phyloP scores from a whole-genome alignment of 2,329 filamentous ascomycete species.

The Xylariaceae sp. region DNA sequence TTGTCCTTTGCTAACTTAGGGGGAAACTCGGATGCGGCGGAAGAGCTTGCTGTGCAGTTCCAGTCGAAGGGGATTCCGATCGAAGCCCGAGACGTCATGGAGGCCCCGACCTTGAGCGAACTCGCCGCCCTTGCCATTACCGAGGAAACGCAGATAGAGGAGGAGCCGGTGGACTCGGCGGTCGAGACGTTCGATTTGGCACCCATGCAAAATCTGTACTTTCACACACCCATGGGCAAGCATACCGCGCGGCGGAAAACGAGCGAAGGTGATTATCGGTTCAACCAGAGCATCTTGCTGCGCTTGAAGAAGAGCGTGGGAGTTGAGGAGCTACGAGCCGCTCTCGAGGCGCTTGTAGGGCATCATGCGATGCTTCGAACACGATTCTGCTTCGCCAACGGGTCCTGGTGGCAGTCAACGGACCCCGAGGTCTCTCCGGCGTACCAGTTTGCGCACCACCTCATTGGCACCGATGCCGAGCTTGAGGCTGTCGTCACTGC shows the following conservation, averaged over 20 bases:
- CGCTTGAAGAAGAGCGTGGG: conserved; percentile 37
- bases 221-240: conserved; percentile 41
- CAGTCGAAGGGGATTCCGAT: conserved; percentile 36
- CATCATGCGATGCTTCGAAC: conserved; percentile 49
- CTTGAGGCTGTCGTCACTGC: conserved; percentile 36
- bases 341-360: conserved; percentile 42
- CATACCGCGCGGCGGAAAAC: conserved; percentile 27
- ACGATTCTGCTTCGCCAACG: conserved; percentile 35
- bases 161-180: conserved; percentile 31
- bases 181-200: conserved; percentile 42
- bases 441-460: conserved; percentile 40
- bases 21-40: conserved; percentile 36
- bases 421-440: conserved; percentile 36
- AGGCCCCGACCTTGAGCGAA: conserved; percentile 34
- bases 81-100: conserved; percentile 33
- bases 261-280: conserved; percentile 37
- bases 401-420: conserved; percentile 44
- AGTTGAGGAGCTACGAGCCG: conserved; percentile 41
- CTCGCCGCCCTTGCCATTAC: conserved; percentile 34
- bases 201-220: conserved; percentile 50
- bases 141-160: conserved; percentile 26
- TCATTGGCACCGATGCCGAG: conserved; percentile 37
- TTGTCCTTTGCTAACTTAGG: conserved; percentile 37
- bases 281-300: conserved; percentile 47
- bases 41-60: conserved; percentile 35